A percentile compares a stretch with the other conserved stretches of the same genome.
Conservation (phyloP, 192 early-diverging fungal genomes). For the Globomyces pollinis-pini region DNA sequence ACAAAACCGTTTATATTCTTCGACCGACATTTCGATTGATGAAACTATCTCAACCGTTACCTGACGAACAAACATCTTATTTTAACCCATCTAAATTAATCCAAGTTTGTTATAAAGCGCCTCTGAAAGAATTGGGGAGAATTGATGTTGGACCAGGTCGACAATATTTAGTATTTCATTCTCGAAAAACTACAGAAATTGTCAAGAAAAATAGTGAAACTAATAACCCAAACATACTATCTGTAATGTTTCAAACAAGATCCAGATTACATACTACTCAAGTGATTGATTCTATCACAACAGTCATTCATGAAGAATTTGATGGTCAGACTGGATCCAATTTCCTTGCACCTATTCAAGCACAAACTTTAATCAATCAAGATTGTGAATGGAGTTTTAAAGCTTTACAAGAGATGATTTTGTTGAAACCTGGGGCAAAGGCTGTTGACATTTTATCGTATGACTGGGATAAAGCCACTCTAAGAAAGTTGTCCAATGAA, state of each 20-base stretch:
- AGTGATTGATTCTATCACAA: slow-evolving; percentile 23
- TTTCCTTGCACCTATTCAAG: not conserved
- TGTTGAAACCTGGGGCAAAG: slow-evolving; percentile 21
- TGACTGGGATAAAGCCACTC: not conserved
- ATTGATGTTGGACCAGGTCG: slow-evolving; percentile 45
- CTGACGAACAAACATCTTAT: slow-evolving; percentile 11
- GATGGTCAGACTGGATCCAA: no score
- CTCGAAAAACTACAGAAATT: not conserved
- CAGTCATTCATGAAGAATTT: slow-evolving; percentile 13
- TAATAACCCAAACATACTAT: slow-evolving; percentile 9
- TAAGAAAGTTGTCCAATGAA: slow-evolving; percentile 10
- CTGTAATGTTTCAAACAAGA: slow-evolving; percentile 29
- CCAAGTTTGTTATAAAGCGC: slow-evolving; percentile 21
- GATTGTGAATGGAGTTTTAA: slow-evolving; percentile 30
- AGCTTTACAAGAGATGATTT: slow-evolving; percentile 18
- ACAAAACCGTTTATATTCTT: slow-evolving; percentile 32
- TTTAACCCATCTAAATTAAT: slow-evolving; percentile 22
- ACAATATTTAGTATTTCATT: slow-evolving; percentile 38
- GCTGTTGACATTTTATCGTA: not conserved
- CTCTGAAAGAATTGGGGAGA: slow-evolving; percentile 21
- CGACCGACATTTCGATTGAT: slow-evolving; percentile 34
- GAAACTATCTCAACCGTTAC: not conserved
- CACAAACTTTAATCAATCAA: slow-evolving; percentile 25
- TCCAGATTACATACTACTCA: slow-evolving; percentile 20
- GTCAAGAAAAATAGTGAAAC: not conserved